These are phyloP conservation scores for Trichoderma atroviride DNA, from an alignment of 2,329 filamentous ascomycete species.

Conservation along the genomic window DNA sequence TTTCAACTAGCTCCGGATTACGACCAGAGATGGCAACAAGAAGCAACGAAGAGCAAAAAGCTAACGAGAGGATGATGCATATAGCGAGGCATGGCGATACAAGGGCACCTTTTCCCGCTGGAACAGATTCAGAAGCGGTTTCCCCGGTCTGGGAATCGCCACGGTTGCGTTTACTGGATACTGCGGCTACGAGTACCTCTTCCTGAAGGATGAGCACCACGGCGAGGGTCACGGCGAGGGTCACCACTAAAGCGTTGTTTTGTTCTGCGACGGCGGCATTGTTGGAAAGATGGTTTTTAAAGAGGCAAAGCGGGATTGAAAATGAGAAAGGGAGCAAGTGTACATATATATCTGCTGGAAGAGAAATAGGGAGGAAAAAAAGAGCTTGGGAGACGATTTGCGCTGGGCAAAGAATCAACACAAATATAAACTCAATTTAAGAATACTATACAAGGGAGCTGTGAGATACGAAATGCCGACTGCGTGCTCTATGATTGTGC, in stretches of 20 bases:
- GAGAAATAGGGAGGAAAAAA: not conserved
- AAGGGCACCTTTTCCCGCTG: constrained; percentile 81
- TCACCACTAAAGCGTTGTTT: constrained; percentile 55
- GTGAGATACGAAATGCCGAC: not conserved
- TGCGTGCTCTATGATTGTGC: not conserved
- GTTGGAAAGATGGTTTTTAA: not conserved
- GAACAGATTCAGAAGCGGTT: constrained; percentile 84
- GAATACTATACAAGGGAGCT: not conserved
- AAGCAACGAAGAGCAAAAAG: not conserved
- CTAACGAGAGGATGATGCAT: not conserved
- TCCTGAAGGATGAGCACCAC: constrained; percentile 71
- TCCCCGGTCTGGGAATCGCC: constrained; percentile 91
- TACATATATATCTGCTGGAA: constrained; percentile 23
- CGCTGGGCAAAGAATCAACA: constrained; percentile 14
- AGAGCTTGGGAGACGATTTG: not conserved
- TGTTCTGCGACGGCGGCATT: not conserved
- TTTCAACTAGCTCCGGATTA: not conserved
- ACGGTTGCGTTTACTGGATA: constrained; percentile 89
- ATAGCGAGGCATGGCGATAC: constrained; percentile 94
- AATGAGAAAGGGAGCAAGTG: constrained; percentile 15
- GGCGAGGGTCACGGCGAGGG: constrained; percentile 55
- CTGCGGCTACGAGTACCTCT: constrained; percentile 86
- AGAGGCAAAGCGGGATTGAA: not conserved
- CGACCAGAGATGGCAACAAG: not conserved
- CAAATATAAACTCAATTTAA: constrained; percentile 9